Evolutionary conservation across 2,329 filamentous ascomycete species (phyloP).

Genomic region (Curvularia lunata): DNA sequence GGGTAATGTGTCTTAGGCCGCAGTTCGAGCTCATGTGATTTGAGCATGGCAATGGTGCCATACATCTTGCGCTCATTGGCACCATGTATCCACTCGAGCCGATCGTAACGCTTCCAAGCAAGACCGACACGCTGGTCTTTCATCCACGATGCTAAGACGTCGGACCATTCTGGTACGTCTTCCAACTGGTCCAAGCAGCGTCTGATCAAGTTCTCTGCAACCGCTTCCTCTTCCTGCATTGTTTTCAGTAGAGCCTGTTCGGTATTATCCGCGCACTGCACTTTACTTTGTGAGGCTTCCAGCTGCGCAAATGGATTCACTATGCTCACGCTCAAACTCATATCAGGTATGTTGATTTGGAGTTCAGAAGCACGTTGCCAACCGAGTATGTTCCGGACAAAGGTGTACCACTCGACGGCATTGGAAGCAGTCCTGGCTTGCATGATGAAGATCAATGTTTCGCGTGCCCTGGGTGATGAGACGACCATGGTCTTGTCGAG

Average conservation of each 20-base stretch:
- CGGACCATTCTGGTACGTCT: slow-evolving; percentile 63
- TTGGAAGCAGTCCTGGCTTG: slow-evolving; percentile 65
- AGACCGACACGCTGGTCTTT: slow-evolving; percentile 66
- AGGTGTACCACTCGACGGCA: slow-evolving; percentile 73
- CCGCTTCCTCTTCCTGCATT: slow-evolving; percentile 60
- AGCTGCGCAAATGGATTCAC: slow-evolving; percentile 65
- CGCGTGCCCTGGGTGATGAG: slow-evolving; percentile 61
- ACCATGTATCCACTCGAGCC: slow-evolving; percentile 72
- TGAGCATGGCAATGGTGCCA: slow-evolving; percentile 70
- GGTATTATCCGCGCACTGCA: slow-evolving; percentile 53
- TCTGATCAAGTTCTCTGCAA: slow-evolving; percentile 62
- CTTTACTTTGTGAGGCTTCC: slow-evolving; percentile 53
- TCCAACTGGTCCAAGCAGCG: slow-evolving; percentile 66
- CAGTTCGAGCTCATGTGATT: slow-evolving; percentile 70
- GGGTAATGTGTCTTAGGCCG: slow-evolving; percentile 70
- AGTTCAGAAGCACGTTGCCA: slow-evolving; percentile 63
- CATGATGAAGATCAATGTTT: slow-evolving; percentile 66
- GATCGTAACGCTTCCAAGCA: slow-evolving; percentile 72
- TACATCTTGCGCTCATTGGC: slow-evolving; percentile 72
- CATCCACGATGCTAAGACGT: slow-evolving; percentile 65
- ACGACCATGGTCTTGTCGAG: slow-evolving; percentile 71
- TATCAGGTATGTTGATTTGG: slow-evolving; percentile 67
- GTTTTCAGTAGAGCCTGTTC: slow-evolving; percentile 55
- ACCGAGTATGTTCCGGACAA: slow-evolving; percentile 65
- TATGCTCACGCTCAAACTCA: slow-evolving; percentile 64